A percentile compares a stretch with the other conserved stretches of the same genome.
Conservation (phyloP, 176 grass and related monocot genomes). For the Avena eriantha region DNA sequence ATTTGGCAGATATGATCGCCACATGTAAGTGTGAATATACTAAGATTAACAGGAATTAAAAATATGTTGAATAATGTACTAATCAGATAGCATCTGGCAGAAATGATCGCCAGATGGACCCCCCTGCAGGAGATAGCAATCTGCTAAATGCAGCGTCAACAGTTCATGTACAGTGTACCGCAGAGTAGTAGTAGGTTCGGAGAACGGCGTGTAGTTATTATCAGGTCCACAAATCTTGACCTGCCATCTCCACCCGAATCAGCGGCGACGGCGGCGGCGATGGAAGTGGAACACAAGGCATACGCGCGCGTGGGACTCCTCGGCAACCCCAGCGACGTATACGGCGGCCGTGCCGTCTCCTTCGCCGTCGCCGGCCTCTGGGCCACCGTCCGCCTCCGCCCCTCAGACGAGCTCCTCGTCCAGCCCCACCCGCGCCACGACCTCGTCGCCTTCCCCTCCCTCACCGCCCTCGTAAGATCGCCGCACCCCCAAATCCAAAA, state of each 20-base stretch:
- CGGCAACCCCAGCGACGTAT: slow-evolving; percentile 90
- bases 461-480: slow-evolving; percentile 53
- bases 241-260: not conserved
- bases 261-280: not conserved
- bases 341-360: slow-evolving; percentile 65
- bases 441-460: slow-evolving; percentile 70
- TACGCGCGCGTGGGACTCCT: slow-evolving; percentile 74
- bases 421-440: slow-evolving; percentile 77
- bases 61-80: too few species aligned
- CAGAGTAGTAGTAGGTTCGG: too few species aligned
- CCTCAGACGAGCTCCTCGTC: slow-evolving; percentile 64
- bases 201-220: too few species aligned
- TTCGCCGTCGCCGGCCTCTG: slow-evolving; percentile 73
- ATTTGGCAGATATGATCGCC: too few species aligned
- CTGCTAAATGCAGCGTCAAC: too few species aligned
- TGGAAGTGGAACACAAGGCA: slow-evolving; percentile 48
- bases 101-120: too few species aligned
- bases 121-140: too few species aligned
- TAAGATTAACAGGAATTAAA: too few species aligned
- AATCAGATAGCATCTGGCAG: too few species aligned
- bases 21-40: too few species aligned
- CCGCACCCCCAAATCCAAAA: not conserved
- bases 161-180: too few species aligned
- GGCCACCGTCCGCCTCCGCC: slow-evolving; percentile 67
- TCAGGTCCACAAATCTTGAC: too few species aligned